phyloP scores from a whole-genome alignment of 371 early-diverging fungal genomes.

The Mucor saturninus region DNA sequence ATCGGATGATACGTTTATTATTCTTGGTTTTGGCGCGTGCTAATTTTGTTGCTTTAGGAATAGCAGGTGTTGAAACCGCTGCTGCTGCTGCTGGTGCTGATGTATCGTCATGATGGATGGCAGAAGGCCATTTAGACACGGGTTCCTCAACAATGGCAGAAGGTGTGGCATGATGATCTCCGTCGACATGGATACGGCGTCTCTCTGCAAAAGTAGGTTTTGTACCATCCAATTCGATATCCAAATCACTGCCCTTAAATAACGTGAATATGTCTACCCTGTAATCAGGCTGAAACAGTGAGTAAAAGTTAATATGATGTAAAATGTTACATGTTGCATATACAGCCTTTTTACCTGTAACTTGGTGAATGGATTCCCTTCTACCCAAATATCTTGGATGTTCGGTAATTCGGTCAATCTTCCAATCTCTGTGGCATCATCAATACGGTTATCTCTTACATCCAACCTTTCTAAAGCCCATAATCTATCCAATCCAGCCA shows the following conservation, averaged over 20 bases:
- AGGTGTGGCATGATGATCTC: conserved; percentile 17
- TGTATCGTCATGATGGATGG: neutral
- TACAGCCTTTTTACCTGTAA: conserved; percentile 43
- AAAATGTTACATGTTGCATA: neutral
- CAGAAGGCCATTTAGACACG: neutral
- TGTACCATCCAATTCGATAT: conserved; percentile 62
- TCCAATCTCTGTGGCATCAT: conserved; percentile 62
- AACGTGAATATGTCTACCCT: conserved; percentile 60
- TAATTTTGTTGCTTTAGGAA: conserved; percentile 16
- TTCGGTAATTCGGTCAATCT: conserved; percentile 63
- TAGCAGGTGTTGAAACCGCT: neutral
- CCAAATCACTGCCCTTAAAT: conserved; percentile 54
- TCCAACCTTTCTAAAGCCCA: conserved; percentile 76
- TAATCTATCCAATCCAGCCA: conserved; percentile 71
- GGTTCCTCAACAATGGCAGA: conserved; percentile 14
- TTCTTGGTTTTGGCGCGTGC: conserved; percentile 34
- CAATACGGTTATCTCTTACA: conserved; percentile 68
- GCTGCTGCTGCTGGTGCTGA: neutral
- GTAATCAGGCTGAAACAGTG: conserved; percentile 50
- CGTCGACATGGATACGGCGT: conserved; percentile 29
- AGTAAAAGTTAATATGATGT: neutral
- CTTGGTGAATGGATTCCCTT: conserved; percentile 65
- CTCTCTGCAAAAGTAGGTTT: conserved; percentile 59
- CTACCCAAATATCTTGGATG: conserved; percentile 62
- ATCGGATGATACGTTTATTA: conserved; percentile 42